Base-by-base conservation (phyloP, 2,329 filamentous ascomycete genomes). In the Colletotrichum phormii region DNA sequence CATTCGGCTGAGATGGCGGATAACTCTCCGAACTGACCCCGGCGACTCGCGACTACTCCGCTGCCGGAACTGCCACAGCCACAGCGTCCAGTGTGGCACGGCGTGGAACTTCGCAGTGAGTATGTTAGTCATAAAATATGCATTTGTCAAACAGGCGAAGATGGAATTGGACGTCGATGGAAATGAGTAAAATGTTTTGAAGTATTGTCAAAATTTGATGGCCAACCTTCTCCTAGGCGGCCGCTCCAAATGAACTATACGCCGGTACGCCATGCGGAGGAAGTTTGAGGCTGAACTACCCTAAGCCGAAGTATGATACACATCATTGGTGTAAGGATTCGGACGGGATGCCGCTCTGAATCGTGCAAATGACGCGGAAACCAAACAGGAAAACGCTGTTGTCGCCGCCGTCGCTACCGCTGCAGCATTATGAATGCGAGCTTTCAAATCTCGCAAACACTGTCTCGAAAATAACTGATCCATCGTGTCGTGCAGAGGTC, bases 181-280 rank as follows among this genome's bases (percentile, higher is more conserved):
- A 29, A 22, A 46, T 42, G 37, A 42, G 37, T 42, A 4, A 42
- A 18, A 42, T 42, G 15, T 15, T 42, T 42, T 42, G 37, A 42
- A 42, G 18, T 42, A 15, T 58, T 64, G 11, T 53, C 46, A 58
- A 65, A 35, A 24, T 64, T 65, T 71, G 51, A 62, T 13, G 62
- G 58, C 71, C 58, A 63, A 18, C 58, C 61, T 33, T 63, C 57
- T 59, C 54, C 55, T 13, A 61, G 58, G 59, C 71, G 68, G 57
- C 59, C 71, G 62, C 69, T 59, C 5, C 12, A 71, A 63, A 67
- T 55, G 5, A 65, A 66, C 66, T 42, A 73, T 67, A 63, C 73
- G 57, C 74, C 74, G 46, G 51, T 67, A 74, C 74, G 74, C 74
- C 74, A 55, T 68, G 74, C 72, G 57, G 64, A 63, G 59, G 53